These are phyloP conservation scores for Trypanosoma avium DNA, from an alignment of 208 protist species.

Conservation along the genomic window DNA sequence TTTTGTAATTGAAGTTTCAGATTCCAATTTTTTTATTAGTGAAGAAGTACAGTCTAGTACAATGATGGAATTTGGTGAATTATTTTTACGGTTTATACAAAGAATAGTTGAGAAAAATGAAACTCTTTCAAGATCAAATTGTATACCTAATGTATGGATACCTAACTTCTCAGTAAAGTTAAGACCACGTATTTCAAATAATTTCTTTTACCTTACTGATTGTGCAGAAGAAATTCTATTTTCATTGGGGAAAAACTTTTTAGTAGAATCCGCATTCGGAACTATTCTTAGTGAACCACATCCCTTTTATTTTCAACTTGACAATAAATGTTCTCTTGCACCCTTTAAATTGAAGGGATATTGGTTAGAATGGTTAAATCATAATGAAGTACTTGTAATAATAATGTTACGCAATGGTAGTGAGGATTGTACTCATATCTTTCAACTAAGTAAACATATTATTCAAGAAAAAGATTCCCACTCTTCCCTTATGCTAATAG, in stretches of 20 bases:
- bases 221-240: not conserved
- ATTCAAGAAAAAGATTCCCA: not conserved
- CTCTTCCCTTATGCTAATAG: conserved; percentile 7
- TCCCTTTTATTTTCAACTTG: conserved; percentile 18
- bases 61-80: not conserved
- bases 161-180: not conserved
- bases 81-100: not conserved
- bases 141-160: not conserved
- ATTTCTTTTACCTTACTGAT: conserved; percentile 6
- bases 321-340: conserved; percentile 24
- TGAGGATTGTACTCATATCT: conserved; percentile 27
- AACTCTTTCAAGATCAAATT: not conserved
- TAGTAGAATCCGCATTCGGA: not conserved
- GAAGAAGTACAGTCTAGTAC: not conserved
- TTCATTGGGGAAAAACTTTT: not conserved
- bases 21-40: not conserved
- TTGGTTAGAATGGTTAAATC: conserved; percentile 16
- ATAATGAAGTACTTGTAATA: conserved; percentile 23
- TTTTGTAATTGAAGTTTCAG: conserved; percentile 5
- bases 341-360: conserved; percentile 29
- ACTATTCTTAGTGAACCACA: conserved; percentile 5
- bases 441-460: conserved; percentile 31
- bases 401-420: conserved; percentile 14
- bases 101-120: too few relatives aligned
- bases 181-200: too few relatives aligned